phyloP scores from a whole-genome alignment of 305 asterid species.

The Solanum hybrid region DNA sequence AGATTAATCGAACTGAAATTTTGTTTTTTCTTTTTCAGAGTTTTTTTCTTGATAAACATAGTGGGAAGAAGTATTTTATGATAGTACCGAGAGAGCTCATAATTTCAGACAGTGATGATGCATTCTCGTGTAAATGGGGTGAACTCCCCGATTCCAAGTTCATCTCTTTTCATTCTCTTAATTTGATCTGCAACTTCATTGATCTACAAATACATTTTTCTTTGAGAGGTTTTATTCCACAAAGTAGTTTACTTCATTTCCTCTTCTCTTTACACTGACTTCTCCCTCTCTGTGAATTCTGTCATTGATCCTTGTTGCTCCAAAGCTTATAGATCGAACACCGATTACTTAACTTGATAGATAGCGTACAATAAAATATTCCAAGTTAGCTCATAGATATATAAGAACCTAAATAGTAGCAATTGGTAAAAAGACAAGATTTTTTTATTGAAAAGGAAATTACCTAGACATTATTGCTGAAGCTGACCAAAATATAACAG shows the following conservation, averaged over 20 bases:
- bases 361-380: no score
- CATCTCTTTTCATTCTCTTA: not conserved
- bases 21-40: not conserved
- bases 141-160: not conserved
- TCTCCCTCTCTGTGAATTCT: no score
- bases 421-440: not conserved
- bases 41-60: constrained; percentile 8
- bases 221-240: no score
- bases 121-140: constrained; percentile 4
- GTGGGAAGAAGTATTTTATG: constrained; percentile 24
- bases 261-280: no score
- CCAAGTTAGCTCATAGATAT: not conserved
- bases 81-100: not conserved
- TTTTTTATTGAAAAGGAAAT: no score
- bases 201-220: no score
- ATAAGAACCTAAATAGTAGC: not conserved
- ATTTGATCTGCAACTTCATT: not conserved
- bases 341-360: no score
- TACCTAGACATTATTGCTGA: no score
- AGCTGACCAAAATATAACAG: no score
- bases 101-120: not conserved
- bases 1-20: not conserved
- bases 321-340: no score
- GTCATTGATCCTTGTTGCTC: no score
- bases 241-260: no score